These are phyloP conservation scores for Fusarium equiseti DNA, from an alignment of 2,329 filamentous ascomycete genomes.

Conservation along the genomic window DNA sequence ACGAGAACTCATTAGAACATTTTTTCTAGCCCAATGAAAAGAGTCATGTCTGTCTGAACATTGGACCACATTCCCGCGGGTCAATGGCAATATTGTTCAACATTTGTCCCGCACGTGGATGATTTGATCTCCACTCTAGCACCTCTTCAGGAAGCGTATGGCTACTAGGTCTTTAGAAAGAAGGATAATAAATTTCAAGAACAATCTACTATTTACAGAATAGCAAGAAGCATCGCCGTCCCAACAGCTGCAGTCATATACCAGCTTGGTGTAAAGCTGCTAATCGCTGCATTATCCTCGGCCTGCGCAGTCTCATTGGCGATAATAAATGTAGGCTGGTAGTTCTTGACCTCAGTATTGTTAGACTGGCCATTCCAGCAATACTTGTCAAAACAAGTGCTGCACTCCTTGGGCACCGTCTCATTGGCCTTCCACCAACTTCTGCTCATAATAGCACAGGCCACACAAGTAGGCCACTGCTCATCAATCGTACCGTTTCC, in stretches of 20 bases:
- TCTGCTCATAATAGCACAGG: slow-evolving; percentile 86
- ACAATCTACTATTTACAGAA: background rate
- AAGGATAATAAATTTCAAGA: background rate
- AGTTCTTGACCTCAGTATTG: slow-evolving; percentile 51
- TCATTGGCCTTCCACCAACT: slow-evolving; percentile 79
- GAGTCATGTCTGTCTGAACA: background rate
- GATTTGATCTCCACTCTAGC: background rate
- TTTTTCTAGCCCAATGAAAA: background rate
- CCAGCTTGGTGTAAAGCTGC: background rate
- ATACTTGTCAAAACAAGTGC: slow-evolving; percentile 80
- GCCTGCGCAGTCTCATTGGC: slow-evolving; percentile 35
- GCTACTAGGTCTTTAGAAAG: background rate
- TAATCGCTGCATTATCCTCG: slow-evolving; percentile 2
- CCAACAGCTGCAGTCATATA: slow-evolving; percentile 9
- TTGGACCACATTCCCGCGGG: background rate
- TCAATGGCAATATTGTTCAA: background rate
- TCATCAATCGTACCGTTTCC: slow-evolving; percentile 81
- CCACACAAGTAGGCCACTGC: slow-evolving; percentile 86
- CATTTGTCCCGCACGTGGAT: background rate
- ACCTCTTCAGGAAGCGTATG: background rate
- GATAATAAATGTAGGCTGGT: slow-evolving; percentile 47
- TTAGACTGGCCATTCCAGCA: slow-evolving; percentile 87
- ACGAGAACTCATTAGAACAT: background rate
- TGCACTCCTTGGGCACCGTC: slow-evolving; percentile 76
- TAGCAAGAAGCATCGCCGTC: background rate